Evolutionary conservation across 176 grass and related monocot genomes (phyloP), one percentile per base, ranked within the genome.

Genomic region (Microstegium vimineum): DNA sequence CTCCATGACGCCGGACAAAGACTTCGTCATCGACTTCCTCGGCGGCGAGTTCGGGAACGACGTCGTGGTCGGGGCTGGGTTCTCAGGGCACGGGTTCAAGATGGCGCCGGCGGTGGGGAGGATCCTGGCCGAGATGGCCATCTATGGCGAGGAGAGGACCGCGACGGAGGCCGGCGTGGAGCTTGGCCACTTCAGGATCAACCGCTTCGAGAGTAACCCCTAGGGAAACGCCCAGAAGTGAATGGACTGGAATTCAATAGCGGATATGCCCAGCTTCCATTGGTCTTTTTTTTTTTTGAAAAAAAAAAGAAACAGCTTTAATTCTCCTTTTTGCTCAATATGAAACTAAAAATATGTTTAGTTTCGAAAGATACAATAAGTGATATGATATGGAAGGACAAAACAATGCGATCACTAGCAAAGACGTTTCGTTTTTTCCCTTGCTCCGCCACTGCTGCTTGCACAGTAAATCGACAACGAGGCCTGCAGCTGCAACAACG

Each of bases 51-150:
- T 89, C 33, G 86, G 90, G 13, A 28, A 85, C 42, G 88, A 91
- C 60, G 88, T 93, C 45, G 88, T 93, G 77, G 77, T 93, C 13
- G 88, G 86, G 5, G 94, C 83, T 2, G 94, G 94, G 32, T 97
- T 93, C 66, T 97, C 94, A 0, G 94, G 94, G 0, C 90, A 93
- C 8, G 90, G 94, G 57, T 97, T 97, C 33, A 97, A 97, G 84
- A 91, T 97, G 94, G 94, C 81, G 5, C 94, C 91, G 10, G 61
- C 28, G 0, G 77, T 97, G 20, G 89, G 94, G 32, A 87, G 40
- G 74, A 91, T 93, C 43, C 77, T 97, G 12, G 84, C 88, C 3
- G 90, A 93, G 71, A 28, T 97, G 90, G 94, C 91, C 20, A 62
- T 93, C 16, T 52, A 69, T 8, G 88, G 90, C 18, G 84, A 80